Conservation (phyloP, 2,329 filamentous ascomycete genomes). For the Colletotrichum scovillei region DNA sequence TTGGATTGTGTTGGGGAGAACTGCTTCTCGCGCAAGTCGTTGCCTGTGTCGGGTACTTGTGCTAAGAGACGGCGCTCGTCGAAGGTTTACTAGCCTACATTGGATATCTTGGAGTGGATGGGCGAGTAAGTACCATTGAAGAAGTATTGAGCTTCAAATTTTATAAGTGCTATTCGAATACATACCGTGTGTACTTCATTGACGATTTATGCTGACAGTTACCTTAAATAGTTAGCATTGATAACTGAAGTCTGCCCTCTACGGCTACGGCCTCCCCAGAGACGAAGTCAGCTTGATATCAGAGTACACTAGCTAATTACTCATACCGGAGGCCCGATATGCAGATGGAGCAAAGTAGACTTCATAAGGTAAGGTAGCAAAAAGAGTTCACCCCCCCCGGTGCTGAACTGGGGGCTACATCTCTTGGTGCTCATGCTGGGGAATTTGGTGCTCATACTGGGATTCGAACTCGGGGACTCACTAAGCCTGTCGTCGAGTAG, state of each 20-base stretch:
- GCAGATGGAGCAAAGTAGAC: no score
- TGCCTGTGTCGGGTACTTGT: not conserved
- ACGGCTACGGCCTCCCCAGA: not conserved
- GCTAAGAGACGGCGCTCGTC: not conserved
- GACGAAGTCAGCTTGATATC: not conserved
- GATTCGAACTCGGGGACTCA: no score
- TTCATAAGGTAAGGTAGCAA: no score
- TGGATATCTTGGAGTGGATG: not conserved
- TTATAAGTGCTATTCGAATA: not conserved
- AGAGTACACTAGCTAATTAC: not conserved
- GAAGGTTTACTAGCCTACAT: not conserved
- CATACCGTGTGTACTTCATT: accelerated
- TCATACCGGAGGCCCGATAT: no score
- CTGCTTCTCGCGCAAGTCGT: constrained; percentile 37
- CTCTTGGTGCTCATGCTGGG: no score
- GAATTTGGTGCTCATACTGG: no score
- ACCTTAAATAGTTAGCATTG: not conserved
- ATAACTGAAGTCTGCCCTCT: accelerated
- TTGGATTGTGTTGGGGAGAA: constrained; percentile 31
- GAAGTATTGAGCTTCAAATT: not conserved
- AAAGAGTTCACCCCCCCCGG: no score
- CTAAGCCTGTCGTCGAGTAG: no score
- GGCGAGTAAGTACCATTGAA: not conserved
- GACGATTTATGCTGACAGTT: not conserved
- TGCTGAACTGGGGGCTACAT: no score